Conservation (phyloP, 306 rosid genomes). For the Cyamopsis tetragonoloba region DNA sequence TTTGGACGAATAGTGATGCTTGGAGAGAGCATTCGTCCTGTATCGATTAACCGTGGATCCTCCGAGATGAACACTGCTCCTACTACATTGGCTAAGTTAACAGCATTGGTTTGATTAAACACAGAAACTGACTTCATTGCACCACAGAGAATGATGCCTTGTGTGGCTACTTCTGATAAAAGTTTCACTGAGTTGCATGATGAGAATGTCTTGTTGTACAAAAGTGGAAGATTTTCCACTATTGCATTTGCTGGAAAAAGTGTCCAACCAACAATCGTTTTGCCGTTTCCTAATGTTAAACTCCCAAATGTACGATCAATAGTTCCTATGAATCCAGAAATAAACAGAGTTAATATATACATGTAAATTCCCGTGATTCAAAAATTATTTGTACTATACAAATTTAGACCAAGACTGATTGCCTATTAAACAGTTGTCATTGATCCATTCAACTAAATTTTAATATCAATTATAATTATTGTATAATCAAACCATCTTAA, state of each 20-base stretch:
- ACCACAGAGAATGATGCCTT: slow-evolving; percentile 31
- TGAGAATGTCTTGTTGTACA: slow-evolving; percentile 29
- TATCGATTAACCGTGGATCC: slow-evolving; percentile 30
- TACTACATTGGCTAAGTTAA: background rate
- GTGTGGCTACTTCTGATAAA: background rate
- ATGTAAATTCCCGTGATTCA: no score
- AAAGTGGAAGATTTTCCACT: slow-evolving; percentile 13
- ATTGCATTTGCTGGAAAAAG: slow-evolving; percentile 29
- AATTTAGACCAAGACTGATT: no score
- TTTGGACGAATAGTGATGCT: slow-evolving; percentile 34
- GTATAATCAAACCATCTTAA: no score
- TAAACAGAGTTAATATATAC: no score
- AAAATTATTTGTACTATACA: no score
- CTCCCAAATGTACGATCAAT: slow-evolving; percentile 36
- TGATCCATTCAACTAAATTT: no score
- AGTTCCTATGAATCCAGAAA: no score
- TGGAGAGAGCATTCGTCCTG: slow-evolving; percentile 25
- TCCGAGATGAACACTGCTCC: slow-evolving; percentile 40
- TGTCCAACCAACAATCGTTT: slow-evolving; percentile 36
- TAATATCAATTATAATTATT: no score
- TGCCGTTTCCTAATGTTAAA: slow-evolving; percentile 33
- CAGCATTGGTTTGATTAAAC: background rate
- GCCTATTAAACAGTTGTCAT: no score
- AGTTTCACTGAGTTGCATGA: slow-evolving; percentile 33
- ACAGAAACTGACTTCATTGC: slow-evolving; percentile 13